Evolutionary conservation across 768 basidiomycete genomes (phyloP), one percentile per base, ranked within the genome.

Genomic region (Mrakia hoshinonis): DNA sequence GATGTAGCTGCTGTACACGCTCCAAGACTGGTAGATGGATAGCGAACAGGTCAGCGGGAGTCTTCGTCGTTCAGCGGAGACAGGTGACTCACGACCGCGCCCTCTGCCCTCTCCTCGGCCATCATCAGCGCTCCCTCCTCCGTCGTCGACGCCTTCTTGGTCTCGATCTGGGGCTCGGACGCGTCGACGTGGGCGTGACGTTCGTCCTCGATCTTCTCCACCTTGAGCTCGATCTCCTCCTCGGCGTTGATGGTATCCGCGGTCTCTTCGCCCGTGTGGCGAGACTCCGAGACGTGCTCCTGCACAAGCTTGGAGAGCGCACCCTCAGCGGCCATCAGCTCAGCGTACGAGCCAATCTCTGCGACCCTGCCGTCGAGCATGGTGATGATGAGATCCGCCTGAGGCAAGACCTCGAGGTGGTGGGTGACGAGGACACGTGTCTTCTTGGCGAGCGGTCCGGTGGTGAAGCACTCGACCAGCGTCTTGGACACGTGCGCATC

Each of bases 351-450:
- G 2, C 93, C 93, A 13, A 84, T 84, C 79, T 95, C 92, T 26
- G 84, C 85, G 70, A 97, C 86, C 46, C 81, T 82, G 7, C 93
- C 92, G 49, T 92, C 86, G 13, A 84, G 83, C 64, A 97, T 81
- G 43, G 87, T 87, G 76, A 87, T 87, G 77, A 97, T 88, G 77
- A 90, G n/a, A n/a, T 72, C 70, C 34, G 91, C 90, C 69, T 89
- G 83, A 0, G 90, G 89, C 31, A 97, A 84, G 82, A 94, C 90
- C 79, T 95, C 92, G 11, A 95, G 83, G 1, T 90, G 91, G 76
- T 95, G 92, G 0, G 93, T 97, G 58, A 95, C 92, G 13, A 97
- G 85, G 58, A 97, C 82, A 36, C 91, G 85, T 10, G 93, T 95
- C 78, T 91, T 91, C 54, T 83, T 85, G 5, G 81, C 77, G 18